Conservation (phyloP, 2,329 filamentous ascomycete genomes). For the Tolypocladium nubicola region DNA sequence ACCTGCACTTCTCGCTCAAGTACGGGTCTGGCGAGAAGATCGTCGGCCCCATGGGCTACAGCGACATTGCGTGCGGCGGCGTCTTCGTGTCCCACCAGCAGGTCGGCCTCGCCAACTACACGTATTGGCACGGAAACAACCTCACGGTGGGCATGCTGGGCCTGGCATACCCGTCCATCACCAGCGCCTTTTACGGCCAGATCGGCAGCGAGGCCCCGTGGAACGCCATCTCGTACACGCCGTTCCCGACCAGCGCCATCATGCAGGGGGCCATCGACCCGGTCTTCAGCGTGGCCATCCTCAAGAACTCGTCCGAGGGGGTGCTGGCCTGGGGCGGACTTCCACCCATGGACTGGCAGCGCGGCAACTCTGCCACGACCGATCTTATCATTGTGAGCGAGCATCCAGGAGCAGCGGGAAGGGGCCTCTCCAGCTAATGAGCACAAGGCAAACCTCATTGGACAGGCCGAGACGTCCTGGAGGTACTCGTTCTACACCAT, state of each 20-base stretch:
- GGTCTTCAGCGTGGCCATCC: constrained; percentile 36
- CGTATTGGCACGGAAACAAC: constrained; percentile 42
- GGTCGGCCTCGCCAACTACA: constrained; percentile 36
- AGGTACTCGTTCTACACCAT: constrained; percentile 43
- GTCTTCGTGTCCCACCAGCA: constrained; percentile 33
- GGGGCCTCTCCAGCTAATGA: background rate
- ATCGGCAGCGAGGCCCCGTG: constrained; percentile 25
- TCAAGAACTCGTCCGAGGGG: constrained; percentile 33
- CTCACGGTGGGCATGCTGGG: constrained; percentile 39
- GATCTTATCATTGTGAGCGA: constrained; percentile 34
- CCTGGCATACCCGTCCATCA: constrained; percentile 39
- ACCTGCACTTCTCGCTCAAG: constrained; percentile 33
- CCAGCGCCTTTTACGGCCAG: constrained; percentile 33
- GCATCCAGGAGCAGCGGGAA: background rate
- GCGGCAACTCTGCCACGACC: constrained; percentile 19
- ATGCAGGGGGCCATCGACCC: constrained; percentile 32
- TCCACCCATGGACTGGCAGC: constrained; percentile 23
- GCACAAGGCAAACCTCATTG: constrained; percentile 31
- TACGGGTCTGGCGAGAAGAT: constrained; percentile 40
- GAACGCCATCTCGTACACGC: constrained; percentile 32
- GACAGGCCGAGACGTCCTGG: constrained; percentile 26
- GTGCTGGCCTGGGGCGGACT: constrained; percentile 36
- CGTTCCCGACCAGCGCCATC: constrained; percentile 38
- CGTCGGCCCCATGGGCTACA: constrained; percentile 34
- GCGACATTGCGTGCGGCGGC: constrained; percentile 34